phyloP scores from a whole-genome alignment of 2,329 filamentous ascomycete species.

The Chalara sp. region DNA sequence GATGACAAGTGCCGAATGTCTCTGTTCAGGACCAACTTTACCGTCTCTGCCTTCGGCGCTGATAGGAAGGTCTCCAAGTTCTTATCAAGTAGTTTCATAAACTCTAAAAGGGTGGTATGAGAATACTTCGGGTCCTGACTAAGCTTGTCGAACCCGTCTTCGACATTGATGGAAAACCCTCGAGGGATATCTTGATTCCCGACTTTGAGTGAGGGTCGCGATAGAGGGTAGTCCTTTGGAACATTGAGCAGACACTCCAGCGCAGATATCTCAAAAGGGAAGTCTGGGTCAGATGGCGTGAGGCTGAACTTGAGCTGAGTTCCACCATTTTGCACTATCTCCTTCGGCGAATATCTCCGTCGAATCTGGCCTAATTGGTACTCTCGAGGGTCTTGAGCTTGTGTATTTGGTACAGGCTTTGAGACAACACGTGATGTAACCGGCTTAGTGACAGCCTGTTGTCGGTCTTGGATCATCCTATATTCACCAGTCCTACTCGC shows the following conservation, averaged over 20 bases:
- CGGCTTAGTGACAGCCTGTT: constrained; percentile 26
- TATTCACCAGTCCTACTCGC: constrained; percentile 10
- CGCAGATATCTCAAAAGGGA: constrained; percentile 67
- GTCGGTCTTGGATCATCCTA: constrained; percentile 22
- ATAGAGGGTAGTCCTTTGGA: constrained; percentile 55
- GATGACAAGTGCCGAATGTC: constrained; percentile 26
- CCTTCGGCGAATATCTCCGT: constrained; percentile 52
- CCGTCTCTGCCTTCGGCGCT: constrained; percentile 62
- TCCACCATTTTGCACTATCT: constrained; percentile 16
- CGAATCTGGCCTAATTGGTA: constrained; percentile 72
- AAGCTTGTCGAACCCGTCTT: constrained; percentile 64
- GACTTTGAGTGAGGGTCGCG: constrained; percentile 53
- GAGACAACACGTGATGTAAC: constrained; percentile 44
- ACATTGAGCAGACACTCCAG: constrained; percentile 63
- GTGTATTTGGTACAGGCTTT: constrained; percentile 59
- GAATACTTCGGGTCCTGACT: constrained; percentile 35
- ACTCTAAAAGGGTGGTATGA: constrained; percentile 53
- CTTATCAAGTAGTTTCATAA: constrained; percentile 66
- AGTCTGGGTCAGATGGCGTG: constrained; percentile 73
- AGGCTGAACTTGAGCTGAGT: constrained; percentile 59
- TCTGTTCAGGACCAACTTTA: constrained; percentile 47
- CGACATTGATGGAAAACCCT: constrained; percentile 70
- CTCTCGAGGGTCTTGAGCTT: constrained; percentile 59
- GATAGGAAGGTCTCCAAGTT: constrained; percentile 64
- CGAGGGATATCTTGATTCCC: constrained; percentile 64